Evolutionary conservation across 1,139 yeast genomes (phyloP), one percentile per base, ranked within the genome.

Genomic region (Suhomyces ambrosiae): DNA sequence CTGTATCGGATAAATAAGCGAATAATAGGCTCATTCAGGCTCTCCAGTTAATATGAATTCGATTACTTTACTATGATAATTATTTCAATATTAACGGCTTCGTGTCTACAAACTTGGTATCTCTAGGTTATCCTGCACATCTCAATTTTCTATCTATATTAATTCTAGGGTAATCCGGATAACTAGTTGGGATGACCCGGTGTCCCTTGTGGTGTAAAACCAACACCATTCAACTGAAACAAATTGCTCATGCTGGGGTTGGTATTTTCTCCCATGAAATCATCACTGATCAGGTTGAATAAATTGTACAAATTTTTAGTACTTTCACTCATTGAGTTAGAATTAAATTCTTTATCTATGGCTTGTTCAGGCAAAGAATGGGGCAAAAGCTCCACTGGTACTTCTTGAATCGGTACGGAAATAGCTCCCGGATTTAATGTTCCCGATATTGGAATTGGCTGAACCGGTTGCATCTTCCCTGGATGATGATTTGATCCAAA

Each of bases 211-310:
- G 32, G 33, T 6, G 41, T 31, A 23, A 21, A 39, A n/a, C 37
- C 38, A n/a, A 31, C 11, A 10, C 38, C 33, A 23, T 33, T 27
- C 19, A 60, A 53, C 33, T 57, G 66, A 27, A 61, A 53, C 37
- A 63, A 50, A 42, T 63, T 61, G 21, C 63, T 56, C 40, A 63
- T 53, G 43, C 64, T 60, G 24, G 47, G 57, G 29, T 45, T 46
- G 11, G 52, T 47, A 22, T 30, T 34, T 3, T 33, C 35, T 3
- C 44, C 50, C 21, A 53, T 47, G 15, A 54, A 50, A 32, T 58
- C 65, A 35, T 60, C 65, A 37, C 53, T 56, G 33, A 60, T 57
- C 36, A 52, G 65, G 26, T 56, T 58, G 46, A 64, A 63, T 33
- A 63, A 47, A 38, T 60, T 61, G 47, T 58, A 39, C 47, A 53